A percentile compares a stretch with the other conserved stretches of the same genome.
Conservation (phyloP, 139 green algal species). For the Chlamydomonas sp. region DNA sequence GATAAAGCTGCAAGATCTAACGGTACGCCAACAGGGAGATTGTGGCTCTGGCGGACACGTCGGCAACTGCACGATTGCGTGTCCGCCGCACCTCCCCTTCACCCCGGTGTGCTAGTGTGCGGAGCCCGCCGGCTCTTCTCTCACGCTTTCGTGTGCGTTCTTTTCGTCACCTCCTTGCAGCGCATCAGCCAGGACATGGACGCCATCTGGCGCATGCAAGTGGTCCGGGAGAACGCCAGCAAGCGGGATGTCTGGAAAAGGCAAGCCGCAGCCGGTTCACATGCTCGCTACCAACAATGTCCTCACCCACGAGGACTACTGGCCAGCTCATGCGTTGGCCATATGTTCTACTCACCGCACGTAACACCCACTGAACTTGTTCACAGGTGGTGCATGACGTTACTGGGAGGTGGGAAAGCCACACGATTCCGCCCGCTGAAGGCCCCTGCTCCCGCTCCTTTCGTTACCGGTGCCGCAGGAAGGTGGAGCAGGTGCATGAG, state of each 20-base stretch:
- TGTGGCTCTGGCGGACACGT: too few relatives aligned
- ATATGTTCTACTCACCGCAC: background rate
- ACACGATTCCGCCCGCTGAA: too few relatives aligned
- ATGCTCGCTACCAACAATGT: background rate
- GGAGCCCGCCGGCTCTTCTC: too few relatives aligned
- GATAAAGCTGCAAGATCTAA: too few relatives aligned
- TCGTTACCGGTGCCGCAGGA: constrained; percentile 51
- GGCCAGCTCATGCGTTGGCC: background rate
- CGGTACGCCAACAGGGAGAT: too few relatives aligned
- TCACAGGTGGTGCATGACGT: too few relatives aligned
- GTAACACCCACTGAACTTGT: background rate
- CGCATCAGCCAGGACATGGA: constrained; percentile 80
- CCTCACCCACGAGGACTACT: background rate
- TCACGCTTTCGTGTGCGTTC: background rate
- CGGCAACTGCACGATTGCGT: too few relatives aligned
- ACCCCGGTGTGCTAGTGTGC: too few relatives aligned
- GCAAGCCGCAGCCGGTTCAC: constrained; percentile 24
- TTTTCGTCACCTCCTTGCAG: constrained; percentile 47
- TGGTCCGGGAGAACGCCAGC: constrained; percentile 64
- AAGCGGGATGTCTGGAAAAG: constrained; percentile 83
- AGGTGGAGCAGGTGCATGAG: constrained; percentile 87
- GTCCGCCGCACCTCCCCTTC: too few relatives aligned
- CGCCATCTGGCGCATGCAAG: constrained; percentile 85
- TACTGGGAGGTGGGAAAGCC: background rate
- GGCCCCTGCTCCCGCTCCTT: background rate